A percentile compares a stretch with the other conserved stretches of the same genome.
Evolutionary conservation across 495 filamentous ascomycete genomes (phyloP).

Genomic region (Aspergillus saccharolyticus): DNA sequence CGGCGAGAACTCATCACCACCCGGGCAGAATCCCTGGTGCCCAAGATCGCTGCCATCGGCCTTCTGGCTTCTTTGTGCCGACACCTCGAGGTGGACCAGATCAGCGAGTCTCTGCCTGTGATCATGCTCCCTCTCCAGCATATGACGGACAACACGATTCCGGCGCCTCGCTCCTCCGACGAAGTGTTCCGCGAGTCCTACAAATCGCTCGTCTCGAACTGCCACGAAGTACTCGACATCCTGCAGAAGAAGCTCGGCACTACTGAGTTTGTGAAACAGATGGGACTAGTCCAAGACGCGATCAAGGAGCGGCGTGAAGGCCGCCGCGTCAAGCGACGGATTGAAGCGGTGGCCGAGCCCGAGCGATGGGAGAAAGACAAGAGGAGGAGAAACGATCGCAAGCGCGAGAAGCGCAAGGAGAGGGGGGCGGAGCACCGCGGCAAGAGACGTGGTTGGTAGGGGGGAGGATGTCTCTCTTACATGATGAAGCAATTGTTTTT

Average conservation of each 20-base stretch:
- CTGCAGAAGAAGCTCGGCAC: conserved; percentile 84
- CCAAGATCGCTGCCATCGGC: conserved; percentile 71
- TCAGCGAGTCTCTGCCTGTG: conserved; percentile 53
- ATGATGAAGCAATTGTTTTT: neutral
- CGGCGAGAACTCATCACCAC: conserved; percentile 68
- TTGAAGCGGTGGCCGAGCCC: conserved; percentile 77
- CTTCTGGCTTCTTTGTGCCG: conserved; percentile 60
- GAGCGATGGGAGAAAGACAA: conserved; percentile 75
- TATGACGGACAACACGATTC: conserved; percentile 73
- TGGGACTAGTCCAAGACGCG: conserved; percentile 61
- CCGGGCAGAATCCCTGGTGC: conserved; percentile 52
- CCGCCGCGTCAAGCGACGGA: conserved; percentile 73
- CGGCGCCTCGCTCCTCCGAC: conserved; percentile 59
- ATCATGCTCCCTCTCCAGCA: conserved; percentile 79
- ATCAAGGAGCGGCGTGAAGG: conserved; percentile 65
- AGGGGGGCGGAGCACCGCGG: conserved; percentile 64
- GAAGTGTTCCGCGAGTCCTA: conserved; percentile 60
- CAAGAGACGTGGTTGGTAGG: conserved; percentile 62
- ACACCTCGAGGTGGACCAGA: conserved; percentile 49
- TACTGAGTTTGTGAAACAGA: conserved; percentile 61
- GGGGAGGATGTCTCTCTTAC: neutral
- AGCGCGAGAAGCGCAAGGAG: conserved; percentile 77
- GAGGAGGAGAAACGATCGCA: conserved; percentile 77
- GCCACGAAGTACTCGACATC: conserved; percentile 64
- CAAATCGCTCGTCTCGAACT: conserved; percentile 61